Conservation (phyloP, 1,284 basidiomycete species). For the Phellopilus nigrolimitatus region DNA sequence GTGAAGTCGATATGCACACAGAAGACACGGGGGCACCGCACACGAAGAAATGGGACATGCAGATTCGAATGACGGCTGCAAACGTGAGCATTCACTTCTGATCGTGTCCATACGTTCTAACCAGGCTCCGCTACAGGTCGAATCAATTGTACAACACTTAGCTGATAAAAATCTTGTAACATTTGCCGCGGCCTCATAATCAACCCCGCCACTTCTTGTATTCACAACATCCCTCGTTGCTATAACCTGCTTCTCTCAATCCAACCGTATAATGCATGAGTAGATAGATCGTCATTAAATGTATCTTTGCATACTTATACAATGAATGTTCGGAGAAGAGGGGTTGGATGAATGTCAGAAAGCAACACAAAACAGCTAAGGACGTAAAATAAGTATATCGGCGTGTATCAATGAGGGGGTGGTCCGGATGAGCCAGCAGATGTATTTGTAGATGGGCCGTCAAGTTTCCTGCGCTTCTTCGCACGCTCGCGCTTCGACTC, state of each 20-base stretch:
- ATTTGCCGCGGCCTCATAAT: conserved; percentile 30
- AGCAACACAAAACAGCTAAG: neutral
- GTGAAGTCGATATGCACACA: conserved; percentile 77
- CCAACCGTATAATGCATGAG: conserved; percentile 10
- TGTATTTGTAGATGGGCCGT: conserved; percentile 26
- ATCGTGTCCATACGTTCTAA: neutral
- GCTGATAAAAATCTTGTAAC: conserved; percentile 62
- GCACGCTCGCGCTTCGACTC: conserved; percentile 84
- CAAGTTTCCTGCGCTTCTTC: conserved; percentile 62
- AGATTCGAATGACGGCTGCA: conserved; percentile 80
- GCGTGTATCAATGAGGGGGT: conserved; percentile 4
- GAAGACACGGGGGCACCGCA: conserved; percentile 84
- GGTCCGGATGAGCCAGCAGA: conserved; percentile 10
- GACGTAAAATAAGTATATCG: conserved; percentile 20
- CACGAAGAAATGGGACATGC: conserved; percentile 89
- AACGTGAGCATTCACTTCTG: conserved; percentile 49
- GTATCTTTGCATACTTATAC: conserved; percentile 17
- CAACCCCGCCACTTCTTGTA: conserved; percentile 9
- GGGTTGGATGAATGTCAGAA: neutral
- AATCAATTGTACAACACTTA: conserved; percentile 75
- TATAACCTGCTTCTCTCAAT: conserved; percentile 1
- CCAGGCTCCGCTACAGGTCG: conserved; percentile 45
- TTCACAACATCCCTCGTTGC: neutral
- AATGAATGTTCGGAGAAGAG: conserved; percentile 5
- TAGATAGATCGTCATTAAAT: conserved; percentile 23